phyloP scores from a whole-genome alignment of 257 asterid genomes.

The Catharanthus roseus region DNA sequence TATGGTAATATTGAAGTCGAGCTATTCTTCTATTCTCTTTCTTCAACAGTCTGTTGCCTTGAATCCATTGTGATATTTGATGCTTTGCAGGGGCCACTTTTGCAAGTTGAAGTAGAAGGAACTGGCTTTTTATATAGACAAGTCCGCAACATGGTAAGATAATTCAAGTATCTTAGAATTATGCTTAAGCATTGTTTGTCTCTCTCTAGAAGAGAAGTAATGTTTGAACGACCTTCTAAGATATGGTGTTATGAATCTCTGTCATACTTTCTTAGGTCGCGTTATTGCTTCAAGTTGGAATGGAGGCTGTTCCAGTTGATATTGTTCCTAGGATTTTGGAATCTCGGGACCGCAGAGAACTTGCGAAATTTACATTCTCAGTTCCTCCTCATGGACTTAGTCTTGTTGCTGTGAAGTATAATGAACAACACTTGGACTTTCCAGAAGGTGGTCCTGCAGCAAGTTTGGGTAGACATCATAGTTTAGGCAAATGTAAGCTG shows the following conservation, averaged over 20 bases:
- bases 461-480: slow-evolving; percentile 61
- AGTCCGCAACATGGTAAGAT: slow-evolving; percentile 90
- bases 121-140: slow-evolving; percentile 87
- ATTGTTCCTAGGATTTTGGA: slow-evolving; percentile 59
- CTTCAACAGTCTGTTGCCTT: background rate
- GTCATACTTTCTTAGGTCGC: slow-evolving; percentile 50
- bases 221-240: background rate
- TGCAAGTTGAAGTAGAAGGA: slow-evolving; percentile 92
- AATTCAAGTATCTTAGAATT: background rate
- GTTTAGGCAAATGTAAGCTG: slow-evolving; percentile 57
- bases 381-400: slow-evolving; percentile 83
- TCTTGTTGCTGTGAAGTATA: slow-evolving; percentile 46
- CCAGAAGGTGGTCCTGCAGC: slow-evolving; percentile 48
- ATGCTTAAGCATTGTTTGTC: background rate
- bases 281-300: slow-evolving; percentile 82
- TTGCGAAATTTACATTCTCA: slow-evolving; percentile 54
- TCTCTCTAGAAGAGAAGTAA: background rate
- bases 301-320: slow-evolving; percentile 65
- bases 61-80: slow-evolving; percentile 2
- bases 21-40: no score
- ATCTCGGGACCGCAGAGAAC: slow-evolving; percentile 70
- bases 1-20: background rate
- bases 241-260: background rate
- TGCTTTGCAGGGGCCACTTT: slow-evolving; percentile 63
- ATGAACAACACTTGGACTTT: slow-evolving; percentile 57